A percentile compares a stretch with the other conserved stretches of the same genome.
Conservation (phyloP, 2,329 filamentous ascomycete species). For the Cordyceps militaris region DNA sequence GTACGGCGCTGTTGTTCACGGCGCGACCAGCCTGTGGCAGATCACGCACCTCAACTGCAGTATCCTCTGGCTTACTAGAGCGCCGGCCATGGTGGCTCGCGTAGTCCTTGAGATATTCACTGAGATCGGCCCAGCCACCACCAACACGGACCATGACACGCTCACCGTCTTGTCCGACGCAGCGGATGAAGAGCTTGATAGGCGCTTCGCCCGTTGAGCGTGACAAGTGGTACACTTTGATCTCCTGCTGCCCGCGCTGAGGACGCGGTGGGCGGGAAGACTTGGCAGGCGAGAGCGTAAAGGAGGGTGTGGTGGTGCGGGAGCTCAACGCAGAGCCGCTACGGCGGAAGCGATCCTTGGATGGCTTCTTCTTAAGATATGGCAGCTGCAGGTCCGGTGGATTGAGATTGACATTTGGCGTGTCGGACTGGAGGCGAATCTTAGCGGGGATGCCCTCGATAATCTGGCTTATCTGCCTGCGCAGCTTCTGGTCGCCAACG, state of each 20-base stretch:
- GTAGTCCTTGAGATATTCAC: slow-evolving; percentile 90
- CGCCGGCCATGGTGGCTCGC: slow-evolving; percentile 84
- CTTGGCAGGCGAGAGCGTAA: slow-evolving; percentile 61
- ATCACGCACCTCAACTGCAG: slow-evolving; percentile 54
- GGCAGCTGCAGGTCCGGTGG: slow-evolving; percentile 51
- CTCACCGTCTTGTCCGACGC: slow-evolving; percentile 83
- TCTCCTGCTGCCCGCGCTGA: slow-evolving; percentile 57
- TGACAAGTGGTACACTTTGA: slow-evolving; percentile 87
- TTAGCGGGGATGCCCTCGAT: slow-evolving; percentile 70
- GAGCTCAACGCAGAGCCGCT: slow-evolving; percentile 46
- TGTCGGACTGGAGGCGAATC: slow-evolving; percentile 62
- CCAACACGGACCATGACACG: slow-evolving; percentile 97
- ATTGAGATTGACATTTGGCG: slow-evolving; percentile 45
- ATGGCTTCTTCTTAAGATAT: slow-evolving; percentile 35
- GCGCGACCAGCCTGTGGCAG: slow-evolving; percentile 23
- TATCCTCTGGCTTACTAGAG: slow-evolving; percentile 38
- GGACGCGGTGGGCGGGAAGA: slow-evolving; percentile 41
- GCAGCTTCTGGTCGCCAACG: slow-evolving; percentile 59
- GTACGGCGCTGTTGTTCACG: slow-evolving; percentile 22
- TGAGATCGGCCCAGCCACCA: slow-evolving; percentile 95
- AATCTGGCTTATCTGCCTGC: slow-evolving; percentile 73
- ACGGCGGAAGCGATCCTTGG: slow-evolving; percentile 38
- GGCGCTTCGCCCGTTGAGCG: slow-evolving; percentile 77
- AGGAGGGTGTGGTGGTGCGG: slow-evolving; percentile 55
- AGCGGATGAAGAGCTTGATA: slow-evolving; percentile 89